Percentiles rank a stretch among this genome's conserved stretches.
phyloP scores from a whole-genome alignment of 1,139 yeast genomes.

The Nadsonia starkeyi-henricii region DNA sequence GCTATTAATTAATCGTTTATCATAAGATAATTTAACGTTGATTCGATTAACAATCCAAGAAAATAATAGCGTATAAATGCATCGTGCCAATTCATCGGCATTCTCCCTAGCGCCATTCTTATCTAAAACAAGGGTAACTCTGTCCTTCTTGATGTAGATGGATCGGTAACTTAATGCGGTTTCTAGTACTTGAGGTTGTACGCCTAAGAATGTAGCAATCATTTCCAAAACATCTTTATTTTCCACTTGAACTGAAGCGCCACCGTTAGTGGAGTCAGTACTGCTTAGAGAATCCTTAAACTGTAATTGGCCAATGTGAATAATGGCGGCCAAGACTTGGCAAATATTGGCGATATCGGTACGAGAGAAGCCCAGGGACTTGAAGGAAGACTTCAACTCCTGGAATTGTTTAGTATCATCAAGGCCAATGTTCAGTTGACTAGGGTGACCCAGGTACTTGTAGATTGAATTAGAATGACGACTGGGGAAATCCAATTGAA shows the following conservation, averaged over 20 bases:
- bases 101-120: slow-evolving; percentile 29
- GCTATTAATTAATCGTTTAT: slow-evolving; percentile 7
- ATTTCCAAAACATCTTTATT: slow-evolving; percentile 24
- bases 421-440: slow-evolving; percentile 26
- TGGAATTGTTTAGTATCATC: slow-evolving; percentile 26
- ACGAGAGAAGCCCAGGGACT: slow-evolving; percentile 25
- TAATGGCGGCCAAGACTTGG: slow-evolving; percentile 30
- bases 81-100: slow-evolving; percentile 30
- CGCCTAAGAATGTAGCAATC: slow-evolving; percentile 29
- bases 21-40: slow-evolving; percentile 23
- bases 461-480: slow-evolving; percentile 16
- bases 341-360: slow-evolving; percentile 31
- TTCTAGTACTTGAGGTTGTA: slow-evolving; percentile 25
- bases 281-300: slow-evolving; percentile 21
- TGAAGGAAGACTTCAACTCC: slow-evolving; percentile 25
- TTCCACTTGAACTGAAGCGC: slow-evolving; percentile 25
- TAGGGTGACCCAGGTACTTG: slow-evolving; percentile 28
- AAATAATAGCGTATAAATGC: slow-evolving; percentile 28
- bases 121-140: slow-evolving; percentile 29
- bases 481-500: slow-evolving; percentile 21
- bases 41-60: slow-evolving; percentile 28
- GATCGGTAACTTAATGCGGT: slow-evolving; percentile 28
- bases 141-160: slow-evolving; percentile 24
- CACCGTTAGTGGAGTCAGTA: slow-evolving; percentile 22
- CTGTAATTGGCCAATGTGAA: slow-evolving; percentile 29